phyloP scores from a whole-genome alignment of 179 eudicot genomes.

The Sideroxylon spinosum region DNA sequence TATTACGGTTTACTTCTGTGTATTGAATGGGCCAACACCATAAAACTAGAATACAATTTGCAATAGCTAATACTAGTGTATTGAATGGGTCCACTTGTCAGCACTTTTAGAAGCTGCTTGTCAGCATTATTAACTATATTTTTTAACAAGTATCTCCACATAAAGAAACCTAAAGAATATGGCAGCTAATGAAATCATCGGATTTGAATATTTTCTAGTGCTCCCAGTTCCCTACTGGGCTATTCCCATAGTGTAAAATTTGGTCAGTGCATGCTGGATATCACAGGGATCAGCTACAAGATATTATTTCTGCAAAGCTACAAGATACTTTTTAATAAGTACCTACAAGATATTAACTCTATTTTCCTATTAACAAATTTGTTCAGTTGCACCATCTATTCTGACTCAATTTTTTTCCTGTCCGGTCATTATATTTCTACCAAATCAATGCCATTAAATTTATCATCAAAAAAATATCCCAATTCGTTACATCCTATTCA shows the following conservation, averaged over 20 bases:
- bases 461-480: not conserved
- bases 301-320: too few species aligned
- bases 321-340: too few species aligned
- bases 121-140: not conserved
- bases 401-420: not conserved
- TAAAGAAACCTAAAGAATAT: not conserved
- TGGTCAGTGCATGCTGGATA: not conserved
- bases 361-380: too few species aligned
- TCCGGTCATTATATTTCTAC: not conserved
- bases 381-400: not conserved
- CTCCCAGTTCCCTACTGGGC: not conserved
- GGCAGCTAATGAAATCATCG: not conserved
- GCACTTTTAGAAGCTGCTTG: not conserved
- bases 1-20: too few species aligned
- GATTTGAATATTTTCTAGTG: not conserved
- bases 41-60: too few species aligned
- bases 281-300: not conserved
- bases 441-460: not conserved
- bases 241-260: not conserved
- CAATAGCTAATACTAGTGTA: too few species aligned
- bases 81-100: too few species aligned
- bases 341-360: too few species aligned
- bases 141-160: not conserved
- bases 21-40: too few species aligned
- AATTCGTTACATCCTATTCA: not conserved